A percentile compares a stretch with the other conserved stretches of the same genome.
Conservation (phyloP, 208 protist genomes). For the Crithidia expoeki region DNA sequence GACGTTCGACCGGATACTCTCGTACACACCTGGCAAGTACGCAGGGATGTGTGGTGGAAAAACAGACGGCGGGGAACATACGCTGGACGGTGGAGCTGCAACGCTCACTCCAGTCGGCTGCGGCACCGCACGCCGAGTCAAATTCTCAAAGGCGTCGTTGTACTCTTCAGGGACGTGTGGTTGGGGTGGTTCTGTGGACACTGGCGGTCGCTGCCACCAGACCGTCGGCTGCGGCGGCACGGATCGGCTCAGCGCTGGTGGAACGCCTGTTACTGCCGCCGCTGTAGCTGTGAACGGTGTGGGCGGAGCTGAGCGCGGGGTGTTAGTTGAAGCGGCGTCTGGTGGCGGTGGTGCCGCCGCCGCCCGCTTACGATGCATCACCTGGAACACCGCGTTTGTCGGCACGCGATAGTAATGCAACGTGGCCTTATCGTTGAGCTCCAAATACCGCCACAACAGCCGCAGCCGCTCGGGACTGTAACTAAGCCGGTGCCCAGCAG, state of each 20-base stretch:
- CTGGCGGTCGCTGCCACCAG: slow-evolving; percentile 25
- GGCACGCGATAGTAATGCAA: slow-evolving; percentile 85
- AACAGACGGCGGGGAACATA: too few relatives aligned
- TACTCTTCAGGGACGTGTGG: slow-evolving; percentile 7
- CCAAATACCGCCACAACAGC: slow-evolving; percentile 87
- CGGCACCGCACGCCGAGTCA: not conserved
- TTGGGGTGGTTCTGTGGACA: not conserved
- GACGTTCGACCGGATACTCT: not conserved
- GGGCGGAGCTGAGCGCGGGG: not conserved
- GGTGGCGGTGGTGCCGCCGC: slow-evolving; percentile 8
- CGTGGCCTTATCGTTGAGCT: slow-evolving; percentile 83
- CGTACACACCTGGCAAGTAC: not conserved
- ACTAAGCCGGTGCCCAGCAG: slow-evolving; percentile 13
- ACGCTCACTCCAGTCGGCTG: not conserved
- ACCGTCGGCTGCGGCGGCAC: slow-evolving; percentile 14
- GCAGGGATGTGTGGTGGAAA: too few relatives aligned
- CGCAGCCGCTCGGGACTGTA: slow-evolving; percentile 62
- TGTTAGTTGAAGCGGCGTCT: not conserved
- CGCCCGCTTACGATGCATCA: slow-evolving; percentile 35
- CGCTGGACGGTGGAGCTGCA: not conserved
- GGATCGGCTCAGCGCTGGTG: too few relatives aligned
- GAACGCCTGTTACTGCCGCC: not conserved
- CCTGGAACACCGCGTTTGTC: slow-evolving; percentile 71
- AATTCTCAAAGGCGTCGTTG: slow-evolving; percentile 6
- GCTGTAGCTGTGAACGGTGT: not conserved